These are phyloP conservation scores for Yamadazyma ubonensis DNA, from an alignment of 805 yeast species.

Conservation along the genomic window DNA sequence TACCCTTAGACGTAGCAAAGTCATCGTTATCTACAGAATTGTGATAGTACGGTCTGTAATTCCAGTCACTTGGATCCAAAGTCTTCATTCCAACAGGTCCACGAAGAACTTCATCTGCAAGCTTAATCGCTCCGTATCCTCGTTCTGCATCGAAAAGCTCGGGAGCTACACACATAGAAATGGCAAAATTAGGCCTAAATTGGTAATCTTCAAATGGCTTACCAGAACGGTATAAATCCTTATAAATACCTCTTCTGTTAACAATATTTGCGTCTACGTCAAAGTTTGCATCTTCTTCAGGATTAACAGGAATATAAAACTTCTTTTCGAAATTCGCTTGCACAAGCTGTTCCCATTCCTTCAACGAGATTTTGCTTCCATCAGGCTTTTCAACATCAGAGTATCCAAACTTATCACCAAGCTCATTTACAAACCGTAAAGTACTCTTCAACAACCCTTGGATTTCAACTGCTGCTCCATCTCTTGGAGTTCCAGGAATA, in stretches of 20 bases:
- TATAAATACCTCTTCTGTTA: slow-evolving; percentile 91
- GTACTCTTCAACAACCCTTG: slow-evolving; percentile 85
- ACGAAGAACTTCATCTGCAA: slow-evolving; percentile 72
- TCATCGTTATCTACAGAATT: slow-evolving; percentile 80
- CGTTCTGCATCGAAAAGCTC: slow-evolving; percentile 68
- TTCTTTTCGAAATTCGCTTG: slow-evolving; percentile 75
- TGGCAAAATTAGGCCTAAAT: slow-evolving; percentile 85
- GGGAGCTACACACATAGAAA: slow-evolving; percentile 94
- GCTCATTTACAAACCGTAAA: slow-evolving; percentile 70
- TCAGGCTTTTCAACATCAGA: slow-evolving; percentile 55
- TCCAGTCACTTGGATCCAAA: slow-evolving; percentile 87
- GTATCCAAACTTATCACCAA: slow-evolving; percentile 60
- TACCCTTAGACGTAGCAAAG: slow-evolving; percentile 90
- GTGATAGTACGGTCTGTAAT: slow-evolving; percentile 85
- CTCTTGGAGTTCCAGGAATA: slow-evolving; percentile 96
- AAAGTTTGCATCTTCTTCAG: slow-evolving; percentile 57
- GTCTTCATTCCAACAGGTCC: slow-evolving; percentile 94
- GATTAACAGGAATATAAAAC: slow-evolving; percentile 70
- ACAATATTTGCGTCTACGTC: slow-evolving; percentile 64
- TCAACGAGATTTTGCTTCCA: slow-evolving; percentile 56
- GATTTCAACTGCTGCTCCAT: slow-evolving; percentile 94
- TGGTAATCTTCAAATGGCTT: slow-evolving; percentile 94
- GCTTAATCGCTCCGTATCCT: slow-evolving; percentile 62
- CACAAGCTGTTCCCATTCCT: slow-evolving; percentile 70
- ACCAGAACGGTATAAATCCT: slow-evolving; percentile 78